These are phyloP conservation scores for Pichia paraexigua DNA, from an alignment of 805 yeast genomes.

Conservation along the genomic window DNA sequence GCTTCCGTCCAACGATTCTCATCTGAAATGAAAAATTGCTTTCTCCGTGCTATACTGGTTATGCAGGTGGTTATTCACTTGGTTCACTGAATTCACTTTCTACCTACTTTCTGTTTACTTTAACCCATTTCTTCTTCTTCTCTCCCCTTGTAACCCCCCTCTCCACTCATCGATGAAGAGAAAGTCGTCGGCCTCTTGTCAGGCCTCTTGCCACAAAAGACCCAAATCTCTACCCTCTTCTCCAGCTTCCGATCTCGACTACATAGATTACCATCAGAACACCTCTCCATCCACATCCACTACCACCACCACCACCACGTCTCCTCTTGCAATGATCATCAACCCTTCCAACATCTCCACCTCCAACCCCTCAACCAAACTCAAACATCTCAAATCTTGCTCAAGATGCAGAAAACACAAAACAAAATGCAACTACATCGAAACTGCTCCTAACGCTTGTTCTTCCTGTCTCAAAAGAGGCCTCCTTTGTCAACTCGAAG, in stretches of 20 bases:
- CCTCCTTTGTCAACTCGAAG: constrained; percentile 45
- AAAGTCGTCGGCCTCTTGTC: background rate
- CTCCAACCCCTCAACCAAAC: constrained; percentile 21
- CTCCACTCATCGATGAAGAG: background rate
- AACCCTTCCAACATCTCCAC: background rate
- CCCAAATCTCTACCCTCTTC: background rate
- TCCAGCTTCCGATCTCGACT: background rate
- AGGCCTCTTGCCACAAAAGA: background rate
- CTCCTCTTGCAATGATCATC: background rate
- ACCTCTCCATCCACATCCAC: background rate
- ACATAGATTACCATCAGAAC: background rate
- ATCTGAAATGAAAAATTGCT: too few species aligned
- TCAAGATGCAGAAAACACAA: constrained; percentile 58
- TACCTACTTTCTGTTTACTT: too few species aligned
- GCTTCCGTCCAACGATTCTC: too few species aligned
- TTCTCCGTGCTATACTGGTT: too few species aligned
- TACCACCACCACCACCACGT: background rate
- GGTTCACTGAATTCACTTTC: too few species aligned
- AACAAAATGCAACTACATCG: constrained; percentile 53
- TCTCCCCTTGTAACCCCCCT: background rate
- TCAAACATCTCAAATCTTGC: constrained; percentile 48
- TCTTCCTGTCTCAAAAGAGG: constrained; percentile 47
- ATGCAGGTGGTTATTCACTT: too few species aligned
- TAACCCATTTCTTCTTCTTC: too few species aligned
- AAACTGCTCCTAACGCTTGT: constrained; percentile 48